Base-by-base conservation (phyloP, 1,284 basidiomycete species). In the Porphyrellus sp. region DNA sequence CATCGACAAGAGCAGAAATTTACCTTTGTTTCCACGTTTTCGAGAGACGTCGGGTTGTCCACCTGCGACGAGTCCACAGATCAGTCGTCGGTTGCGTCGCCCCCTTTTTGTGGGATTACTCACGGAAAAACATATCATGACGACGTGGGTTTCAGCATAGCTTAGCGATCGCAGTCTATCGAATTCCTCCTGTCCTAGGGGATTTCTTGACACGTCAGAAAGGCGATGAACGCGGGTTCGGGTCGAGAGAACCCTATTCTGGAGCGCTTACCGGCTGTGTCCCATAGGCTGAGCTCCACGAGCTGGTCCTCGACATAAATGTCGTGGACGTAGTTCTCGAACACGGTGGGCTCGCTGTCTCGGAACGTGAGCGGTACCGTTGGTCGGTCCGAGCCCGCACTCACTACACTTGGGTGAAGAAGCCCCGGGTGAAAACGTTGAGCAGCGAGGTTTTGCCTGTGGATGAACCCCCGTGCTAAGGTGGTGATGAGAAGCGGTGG, bases 91-190 rank as follows among this genome's bases (percentile, higher is more conserved):
- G 15, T 16, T 15, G 2, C n/a, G 1, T 12, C 8, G 4, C 11
- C 33, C 3, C 7, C 21, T 8, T n/a, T n/a, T n/a, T n/a, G n/a
- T n/a, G n/a, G n/a, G n/a, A n/a, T n/a, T n/a, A 49, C 86, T 56
- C 58, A 91, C 92, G 30, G 93, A 94, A 69, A 95, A 97, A 72
- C 94, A 97, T 30, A 96, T 77, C 86, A 97, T 88, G 58, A 98
- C 81, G 51, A 97, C 89, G 72, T 98, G 91, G 0, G 94, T 97
- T 69, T 98, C 94, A 3, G 94, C 90, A 68, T 98, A 98, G 31
- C 89, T 92, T 25, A 98, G 73, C 16, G 92, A 93, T 43, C 96
- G 81, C 50, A 98, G 73, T 45, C 93, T 78, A 69, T 97, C 95
- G 69, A 98, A 98, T 63, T 98, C 95, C 74, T 98, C 95, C 71